Evolutionary conservation across 805 yeast genomes (phyloP), one percentile per base, ranked within the genome.

Genomic region (Jamesozyma jinghongensis): DNA sequence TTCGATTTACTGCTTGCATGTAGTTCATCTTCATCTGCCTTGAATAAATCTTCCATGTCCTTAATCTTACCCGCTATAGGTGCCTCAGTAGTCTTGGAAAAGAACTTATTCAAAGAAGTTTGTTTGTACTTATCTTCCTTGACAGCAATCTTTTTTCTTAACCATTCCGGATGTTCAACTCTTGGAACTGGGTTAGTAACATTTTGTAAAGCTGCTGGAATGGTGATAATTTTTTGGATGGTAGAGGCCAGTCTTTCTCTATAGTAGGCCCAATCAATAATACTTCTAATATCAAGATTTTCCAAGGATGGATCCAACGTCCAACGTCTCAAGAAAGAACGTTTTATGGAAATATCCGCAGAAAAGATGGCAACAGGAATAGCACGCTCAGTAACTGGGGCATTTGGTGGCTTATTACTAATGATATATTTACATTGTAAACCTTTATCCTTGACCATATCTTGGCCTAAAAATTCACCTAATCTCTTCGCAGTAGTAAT

Each of bases 381-480:
- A 0, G 99, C 98, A 49, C 99, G 73, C 55, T 90, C 97, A 0
- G 98, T 86, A 25, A 88, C 88, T 0, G 98, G 95, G 1, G 94
- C 81, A 33, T 81, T 81, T 17, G 71, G 53, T 1, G 99, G 98
- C 48, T 75, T 77, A 36, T 77, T 75, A 45, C 96, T 80, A 48
- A 92, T 88, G 60, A 92, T 81, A 65, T 86, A 92, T 61, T 86
- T 87, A 65, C 96, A 90, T 5, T 95, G 95, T 45, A 92, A 73
- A 46, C 98, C 97, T 44, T 88, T 87, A 62, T 87, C 97, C 53
- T 86, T 88, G 3, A 87, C 94, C 95, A 90, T 90, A 51, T 87
- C 95, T 47, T 81, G 87, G 12, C 98, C 98, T 50, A 92, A 70
- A 57, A 92, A 90, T 51, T 92, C 97, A 43, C 96, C 96, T 40